Evolutionary conservation across 495 filamentous ascomycete genomes (phyloP).

Genomic region (Podospora tetraspora): DNA sequence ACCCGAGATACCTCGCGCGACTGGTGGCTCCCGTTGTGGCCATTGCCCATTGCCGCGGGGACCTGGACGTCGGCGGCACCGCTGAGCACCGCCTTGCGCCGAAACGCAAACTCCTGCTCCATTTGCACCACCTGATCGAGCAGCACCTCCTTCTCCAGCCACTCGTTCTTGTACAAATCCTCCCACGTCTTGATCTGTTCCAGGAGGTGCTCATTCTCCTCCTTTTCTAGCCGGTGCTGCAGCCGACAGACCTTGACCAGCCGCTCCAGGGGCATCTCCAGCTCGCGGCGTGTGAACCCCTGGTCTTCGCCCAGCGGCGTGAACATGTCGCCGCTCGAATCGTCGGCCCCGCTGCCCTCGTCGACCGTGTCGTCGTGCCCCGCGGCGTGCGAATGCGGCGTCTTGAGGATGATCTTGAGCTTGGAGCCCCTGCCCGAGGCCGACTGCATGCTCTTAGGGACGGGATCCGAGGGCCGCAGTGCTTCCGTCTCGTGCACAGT

Average conservation of each 20-base stretch:
- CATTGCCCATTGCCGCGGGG: background rate
- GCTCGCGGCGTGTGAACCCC: conserved; percentile 68
- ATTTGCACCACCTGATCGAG: conserved; percentile 50
- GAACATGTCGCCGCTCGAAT: conserved; percentile 41
- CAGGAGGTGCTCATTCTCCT: conserved; percentile 59
- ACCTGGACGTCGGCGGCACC: conserved; percentile 31
- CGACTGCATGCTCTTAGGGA: conserved; percentile 66
- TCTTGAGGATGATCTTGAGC: conserved; percentile 60
- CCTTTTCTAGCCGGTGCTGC: conserved; percentile 75
- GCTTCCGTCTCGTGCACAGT: conserved; percentile 97
- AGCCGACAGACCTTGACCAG: conserved; percentile 69
- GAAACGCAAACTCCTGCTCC: conserved; percentile 47
- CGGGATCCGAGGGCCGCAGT: conserved; percentile 78
- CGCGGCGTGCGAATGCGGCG: conserved; percentile 48
- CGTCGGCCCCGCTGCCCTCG: conserved; percentile 47
- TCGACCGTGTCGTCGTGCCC: conserved; percentile 50
- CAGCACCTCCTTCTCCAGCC: conserved; percentile 74
- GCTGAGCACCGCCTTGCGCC: conserved; percentile 39
- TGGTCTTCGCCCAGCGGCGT: conserved; percentile 54
- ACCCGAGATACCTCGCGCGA: background rate
- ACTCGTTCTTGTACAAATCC: conserved; percentile 65
- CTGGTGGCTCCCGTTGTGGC: background rate
- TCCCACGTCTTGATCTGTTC: conserved; percentile 61
- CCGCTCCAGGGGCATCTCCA: conserved; percentile 59
- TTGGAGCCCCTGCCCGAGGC: conserved; percentile 55